Conservation (phyloP, 2,329 filamentous ascomycete species). For the Chaetomiaceae sp. region DNA sequence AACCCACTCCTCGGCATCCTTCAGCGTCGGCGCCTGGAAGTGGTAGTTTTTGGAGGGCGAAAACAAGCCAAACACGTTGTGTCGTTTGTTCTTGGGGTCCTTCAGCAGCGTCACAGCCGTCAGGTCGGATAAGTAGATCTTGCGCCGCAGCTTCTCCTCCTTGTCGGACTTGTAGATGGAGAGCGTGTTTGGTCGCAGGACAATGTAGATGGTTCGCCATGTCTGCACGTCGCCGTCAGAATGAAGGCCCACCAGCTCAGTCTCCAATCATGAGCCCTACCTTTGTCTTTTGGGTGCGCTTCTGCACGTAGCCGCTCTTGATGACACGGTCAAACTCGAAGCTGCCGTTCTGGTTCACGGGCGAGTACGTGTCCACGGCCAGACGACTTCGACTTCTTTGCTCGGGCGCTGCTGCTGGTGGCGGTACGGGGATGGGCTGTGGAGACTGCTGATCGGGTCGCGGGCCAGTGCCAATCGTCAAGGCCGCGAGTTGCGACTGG, state of each 20-base stretch:
- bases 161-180: conserved; percentile 91
- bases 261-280: conserved; percentile 39
- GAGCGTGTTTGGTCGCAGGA: conserved; percentile 82
- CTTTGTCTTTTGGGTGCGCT: conserved; percentile 92
- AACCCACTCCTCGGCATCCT: conserved; percentile 84
- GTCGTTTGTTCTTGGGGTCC: conserved; percentile 80
- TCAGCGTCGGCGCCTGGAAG: conserved; percentile 68
- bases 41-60: conserved; percentile 89
- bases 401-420: conserved; percentile 29
- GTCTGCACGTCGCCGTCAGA: conserved; percentile 46
- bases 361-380: conserved; percentile 65
- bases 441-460: conserved; percentile 17
- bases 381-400: conserved; percentile 41
- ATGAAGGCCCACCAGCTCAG: background rate
- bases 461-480: conserved; percentile 21
- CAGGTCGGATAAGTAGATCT: conserved; percentile 82
- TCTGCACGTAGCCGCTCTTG: conserved; percentile 81
- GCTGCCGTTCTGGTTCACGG: conserved; percentile 90
- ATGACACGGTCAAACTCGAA: conserved; percentile 94
- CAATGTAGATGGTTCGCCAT: conserved; percentile 87
- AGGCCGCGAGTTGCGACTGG: conserved; percentile 23
- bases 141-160: conserved; percentile 83
- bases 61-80: conserved; percentile 88
- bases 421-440: conserved; percentile 27
- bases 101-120: conserved; percentile 86